These are phyloP conservation scores for Colletotrichum musicola DNA, from an alignment of 2,329 filamentous ascomycete genomes.

Conservation along the genomic window DNA sequence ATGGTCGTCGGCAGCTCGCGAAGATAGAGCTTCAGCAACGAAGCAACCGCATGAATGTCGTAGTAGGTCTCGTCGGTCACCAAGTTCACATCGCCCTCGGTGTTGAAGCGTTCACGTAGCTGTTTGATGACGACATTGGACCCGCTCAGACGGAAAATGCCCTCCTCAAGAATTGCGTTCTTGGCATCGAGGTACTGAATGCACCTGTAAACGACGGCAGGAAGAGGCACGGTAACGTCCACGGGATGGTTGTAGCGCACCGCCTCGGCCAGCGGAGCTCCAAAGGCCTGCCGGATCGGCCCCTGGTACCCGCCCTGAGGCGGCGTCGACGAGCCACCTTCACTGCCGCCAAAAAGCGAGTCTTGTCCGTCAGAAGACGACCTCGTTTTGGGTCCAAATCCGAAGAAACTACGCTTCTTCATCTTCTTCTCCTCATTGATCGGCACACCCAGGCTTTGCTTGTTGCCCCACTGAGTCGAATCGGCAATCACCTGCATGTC, in stretches of 20 bases:
- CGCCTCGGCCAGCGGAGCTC: conserved; percentile 85
- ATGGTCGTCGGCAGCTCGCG: conserved; percentile 93
- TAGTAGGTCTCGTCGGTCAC: conserved; percentile 86
- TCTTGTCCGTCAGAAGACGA: conserved; percentile 71
- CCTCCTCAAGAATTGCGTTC: conserved; percentile 87
- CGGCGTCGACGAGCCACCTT: conserved; percentile 58
- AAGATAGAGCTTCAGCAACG: conserved; percentile 92
- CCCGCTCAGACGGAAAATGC: conserved; percentile 96
- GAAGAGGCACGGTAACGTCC: conserved; percentile 81
- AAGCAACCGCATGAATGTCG: conserved; percentile 96
- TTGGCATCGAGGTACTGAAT: conserved; percentile 92
- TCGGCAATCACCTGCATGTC: conserved; percentile 89
- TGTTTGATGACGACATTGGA: conserved; percentile 95
- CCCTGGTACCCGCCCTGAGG: conserved; percentile 60
- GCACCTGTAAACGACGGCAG: conserved; percentile 94
- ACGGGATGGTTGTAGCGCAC: conserved; percentile 82
- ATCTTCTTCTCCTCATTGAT: conserved; percentile 80
- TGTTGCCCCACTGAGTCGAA: conserved; percentile 87
- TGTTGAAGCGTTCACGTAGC: conserved; percentile 93
- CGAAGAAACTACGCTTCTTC: conserved; percentile 83
- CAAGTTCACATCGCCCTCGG: conserved; percentile 90
- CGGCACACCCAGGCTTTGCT: conserved; percentile 64
- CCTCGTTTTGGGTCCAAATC: conserved; percentile 73
- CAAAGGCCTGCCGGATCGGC: conserved; percentile 81
- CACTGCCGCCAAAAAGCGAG: conserved; percentile 64